Percentiles rank a stretch among this genome's conserved stretches.
Conservation (phyloP, 1,139 yeast genomes). For the Taiozyma sp. region DNA sequence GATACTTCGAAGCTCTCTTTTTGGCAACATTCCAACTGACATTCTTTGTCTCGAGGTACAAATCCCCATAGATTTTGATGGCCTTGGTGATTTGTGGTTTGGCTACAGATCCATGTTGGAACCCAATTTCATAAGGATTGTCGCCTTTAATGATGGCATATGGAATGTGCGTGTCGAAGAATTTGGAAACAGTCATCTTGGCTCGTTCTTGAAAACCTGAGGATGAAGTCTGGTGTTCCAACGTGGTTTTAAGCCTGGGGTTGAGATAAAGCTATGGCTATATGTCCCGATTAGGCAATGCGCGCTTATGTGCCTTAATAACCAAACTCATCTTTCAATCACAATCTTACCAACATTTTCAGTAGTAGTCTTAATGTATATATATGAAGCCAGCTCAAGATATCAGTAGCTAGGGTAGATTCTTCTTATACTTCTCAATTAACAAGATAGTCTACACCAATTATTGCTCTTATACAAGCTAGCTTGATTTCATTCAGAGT, state of each 20-base stretch:
- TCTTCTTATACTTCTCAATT: slow-evolving; percentile 31
- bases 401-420: slow-evolving; percentile 38
- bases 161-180: slow-evolving; percentile 18
- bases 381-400: slow-evolving; percentile 49
- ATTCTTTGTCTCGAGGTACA: slow-evolving; percentile 14
- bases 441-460: slow-evolving; percentile 39
- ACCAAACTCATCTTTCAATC: too few relatives aligned
- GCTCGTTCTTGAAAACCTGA: background rate
- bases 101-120: slow-evolving; percentile 17
- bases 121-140: slow-evolving; percentile 16
- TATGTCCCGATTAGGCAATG: background rate
- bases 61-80: slow-evolving; percentile 13
- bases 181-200: slow-evolving; percentile 1
- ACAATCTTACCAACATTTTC: slow-evolving; percentile 16
- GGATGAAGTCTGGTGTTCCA: background rate
- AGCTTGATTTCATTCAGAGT: slow-evolving; percentile 50
- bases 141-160: slow-evolving; percentile 12
- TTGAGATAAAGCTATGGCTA: background rate
- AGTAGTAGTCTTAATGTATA: slow-evolving; percentile 45
- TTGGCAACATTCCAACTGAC: slow-evolving; percentile 17
- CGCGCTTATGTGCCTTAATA: too few relatives aligned
- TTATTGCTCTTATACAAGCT: slow-evolving; percentile 38
- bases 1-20: slow-evolving; percentile 10
- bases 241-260: background rate
- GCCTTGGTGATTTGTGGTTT: slow-evolving; percentile 10